These are phyloP conservation scores for Euclidium syriacum DNA, from an alignment of 345 rosid genomes.

Conservation along the genomic window DNA sequence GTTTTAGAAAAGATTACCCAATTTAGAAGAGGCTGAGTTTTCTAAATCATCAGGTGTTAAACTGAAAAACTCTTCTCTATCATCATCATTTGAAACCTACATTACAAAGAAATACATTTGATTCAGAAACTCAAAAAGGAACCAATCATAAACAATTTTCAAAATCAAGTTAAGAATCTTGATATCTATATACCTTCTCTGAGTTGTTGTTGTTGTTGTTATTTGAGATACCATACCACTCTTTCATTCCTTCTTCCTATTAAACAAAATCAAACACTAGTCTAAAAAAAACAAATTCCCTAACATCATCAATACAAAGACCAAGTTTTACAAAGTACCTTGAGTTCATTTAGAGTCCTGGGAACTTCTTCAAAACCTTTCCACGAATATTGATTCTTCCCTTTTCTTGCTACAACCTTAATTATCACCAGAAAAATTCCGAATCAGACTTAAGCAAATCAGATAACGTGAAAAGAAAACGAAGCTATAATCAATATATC, in stretches of 20 bases:
- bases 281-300: not conserved
- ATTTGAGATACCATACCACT: conserved; percentile 36
- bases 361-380: conserved; percentile 68
- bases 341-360: conserved; percentile 45
- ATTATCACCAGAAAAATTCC: not conserved
- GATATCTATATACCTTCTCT: conserved; percentile 29
- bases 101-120: not conserved
- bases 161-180: not conserved
- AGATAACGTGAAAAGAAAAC: not conserved
- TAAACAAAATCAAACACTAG: conserved; percentile 11
- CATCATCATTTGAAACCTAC: conserved; percentile 43
- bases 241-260: conserved; percentile 57
- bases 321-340: conserved; percentile 26
- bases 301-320: not conserved
- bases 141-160: not conserved
- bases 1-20: conserved; percentile 37
- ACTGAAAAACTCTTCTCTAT: conserved; percentile 32
- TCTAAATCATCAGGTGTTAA: conserved; percentile 43
- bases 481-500: not conserved
- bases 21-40: conserved; percentile 38
- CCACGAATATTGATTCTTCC: conserved; percentile 72
- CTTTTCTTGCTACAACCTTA: conserved; percentile 73
- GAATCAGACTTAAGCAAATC: not conserved
- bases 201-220: conserved; percentile 32
- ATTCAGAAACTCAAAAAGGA: not conserved